phyloP scores from a whole-genome alignment of 2,329 filamentous ascomycete genomes.

The Stemphylium beticola region DNA sequence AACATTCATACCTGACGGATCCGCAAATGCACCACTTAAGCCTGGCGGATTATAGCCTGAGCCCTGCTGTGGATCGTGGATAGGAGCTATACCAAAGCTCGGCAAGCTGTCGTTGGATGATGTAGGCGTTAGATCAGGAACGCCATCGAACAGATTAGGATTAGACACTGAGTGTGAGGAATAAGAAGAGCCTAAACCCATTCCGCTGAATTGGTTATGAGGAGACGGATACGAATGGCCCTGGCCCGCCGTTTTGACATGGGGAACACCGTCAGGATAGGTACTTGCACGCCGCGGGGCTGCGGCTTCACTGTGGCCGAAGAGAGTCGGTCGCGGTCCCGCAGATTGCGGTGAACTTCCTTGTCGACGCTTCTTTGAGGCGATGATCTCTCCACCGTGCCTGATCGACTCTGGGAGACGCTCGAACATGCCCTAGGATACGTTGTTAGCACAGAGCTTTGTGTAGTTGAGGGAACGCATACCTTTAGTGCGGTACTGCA shows the following conservation, averaged over 20 bases:
- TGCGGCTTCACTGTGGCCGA: slow-evolving; percentile 32
- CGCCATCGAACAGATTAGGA: slow-evolving; percentile 37
- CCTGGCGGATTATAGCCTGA: slow-evolving; percentile 39
- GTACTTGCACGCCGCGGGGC: slow-evolving; percentile 43
- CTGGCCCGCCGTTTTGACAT: slow-evolving; percentile 34
- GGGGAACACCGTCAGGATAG: slow-evolving; percentile 44
- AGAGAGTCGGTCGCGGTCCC: slow-evolving; percentile 31
- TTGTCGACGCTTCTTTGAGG: slow-evolving; percentile 48
- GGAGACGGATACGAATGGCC: slow-evolving; percentile 36
- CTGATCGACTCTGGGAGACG: slow-evolving; percentile 77
- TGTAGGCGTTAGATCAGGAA: slow-evolving; percentile 43
- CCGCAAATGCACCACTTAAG: slow-evolving; percentile 37
- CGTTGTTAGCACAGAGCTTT: slow-evolving; percentile 14
- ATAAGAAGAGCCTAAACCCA: slow-evolving; percentile 37
- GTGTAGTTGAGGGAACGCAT: slow-evolving; percentile 42
- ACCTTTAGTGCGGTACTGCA: slow-evolving; percentile 81
- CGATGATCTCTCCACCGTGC: slow-evolving; percentile 35
- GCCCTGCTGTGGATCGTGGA: slow-evolving; percentile 34
- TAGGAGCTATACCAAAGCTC: slow-evolving; percentile 32
- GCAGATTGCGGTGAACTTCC: slow-evolving; percentile 44
- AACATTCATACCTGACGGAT: slow-evolving; percentile 47
- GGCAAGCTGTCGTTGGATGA: slow-evolving; percentile 40
- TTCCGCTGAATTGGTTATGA: slow-evolving; percentile 35
- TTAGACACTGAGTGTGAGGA: slow-evolving; percentile 35
- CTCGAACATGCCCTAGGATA: slow-evolving; percentile 75